Base-by-base conservation (phyloP, 257 asterid genomes). In the Datura wrightii region DNA sequence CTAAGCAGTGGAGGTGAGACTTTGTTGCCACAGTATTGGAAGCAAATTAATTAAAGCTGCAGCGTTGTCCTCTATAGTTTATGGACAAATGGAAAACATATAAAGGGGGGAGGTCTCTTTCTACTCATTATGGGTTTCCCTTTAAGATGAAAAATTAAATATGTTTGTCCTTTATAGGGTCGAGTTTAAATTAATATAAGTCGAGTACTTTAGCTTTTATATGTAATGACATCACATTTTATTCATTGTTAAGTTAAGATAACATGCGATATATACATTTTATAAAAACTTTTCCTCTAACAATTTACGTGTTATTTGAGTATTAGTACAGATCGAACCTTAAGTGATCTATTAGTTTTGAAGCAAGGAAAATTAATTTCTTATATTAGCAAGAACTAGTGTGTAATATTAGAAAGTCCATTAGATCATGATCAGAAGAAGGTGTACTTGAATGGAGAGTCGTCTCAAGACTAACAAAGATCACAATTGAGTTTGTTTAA, bases 111-210 rank as follows among this genome's bases (percentile, higher is more conserved):
- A 24, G 81, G 81, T 76, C 81, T 31, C 44, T 76, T 50, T 50
- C 81, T 76, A 13, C 62, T 76, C 60, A 76, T 76, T 24, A 50
- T 76, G 62, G 44, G 60, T 31, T 13, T 31, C 46, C 62, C 31
- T 74, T 76, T 50, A 50, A 50, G 46, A 50, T 50, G 46, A 74
- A 74, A 11, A 46, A 48, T 19, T 74, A 74, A 48, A 76, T 50
- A 70, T n/a, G 55, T 16, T 42, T 70, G 79, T 70, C 16, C 79
- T 24, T 8, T 18, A 70, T 9, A 16, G 0, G 5, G 52, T 69
- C 31, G 76, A 67, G 19, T 66, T 66, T 13, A 67, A 67, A 67
- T 39, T 67, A 15, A 37, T 8, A 15, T 67, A 39, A 15, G 0
- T 67, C 14, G 3, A 2, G 50, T 63, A 63, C 71, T 63, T 63